phyloP scores from a whole-genome alignment of 2,329 filamentous ascomycete genomes.

The Microdochium nivale region DNA sequence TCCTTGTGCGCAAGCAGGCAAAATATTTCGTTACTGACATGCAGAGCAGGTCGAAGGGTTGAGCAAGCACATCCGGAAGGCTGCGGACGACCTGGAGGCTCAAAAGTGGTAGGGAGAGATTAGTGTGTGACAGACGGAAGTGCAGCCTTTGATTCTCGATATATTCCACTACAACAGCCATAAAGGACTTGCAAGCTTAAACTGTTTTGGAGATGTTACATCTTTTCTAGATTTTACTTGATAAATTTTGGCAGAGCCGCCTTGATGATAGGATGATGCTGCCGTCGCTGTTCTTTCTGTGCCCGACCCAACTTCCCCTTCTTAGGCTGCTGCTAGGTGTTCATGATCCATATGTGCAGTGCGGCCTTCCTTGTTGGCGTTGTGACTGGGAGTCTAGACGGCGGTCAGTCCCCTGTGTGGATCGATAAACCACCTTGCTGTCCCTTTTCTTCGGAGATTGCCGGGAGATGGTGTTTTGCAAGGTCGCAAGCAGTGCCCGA shows the following conservation, averaged over 20 bases:
- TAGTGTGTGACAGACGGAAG: no score
- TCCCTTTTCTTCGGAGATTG: no score
- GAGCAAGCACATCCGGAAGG: conserved; percentile 14
- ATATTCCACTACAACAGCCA: no score
- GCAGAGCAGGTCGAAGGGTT: conserved; percentile 13
- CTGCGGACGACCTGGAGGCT: conserved; percentile 13
- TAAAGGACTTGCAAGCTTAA: background rate
- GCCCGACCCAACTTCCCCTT: no score
- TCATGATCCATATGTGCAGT: conserved; percentile 33
- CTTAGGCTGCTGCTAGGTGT: conserved; percentile 34
- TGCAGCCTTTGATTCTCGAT: no score
- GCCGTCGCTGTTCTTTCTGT: conserved; percentile 8
- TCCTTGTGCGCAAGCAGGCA: no score
- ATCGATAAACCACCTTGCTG: no score
- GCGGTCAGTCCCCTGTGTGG: no score
- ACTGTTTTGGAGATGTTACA: background rate
- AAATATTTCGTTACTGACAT: no score
- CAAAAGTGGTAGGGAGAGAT: no score
- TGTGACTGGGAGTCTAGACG: conserved; percentile 33
- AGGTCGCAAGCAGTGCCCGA: no score
- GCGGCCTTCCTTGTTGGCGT: conserved; percentile 42
- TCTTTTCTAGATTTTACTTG: conserved; percentile 6
- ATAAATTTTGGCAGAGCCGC: conserved; percentile 7
- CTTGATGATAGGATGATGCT: conserved; percentile 12
- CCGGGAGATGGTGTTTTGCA: no score